Percentiles rank a stretch among this genome's conserved stretches.
Conservation (phyloP, 2,329 filamentous ascomycete genomes). For the Talaromyces amestolkiae region DNA sequence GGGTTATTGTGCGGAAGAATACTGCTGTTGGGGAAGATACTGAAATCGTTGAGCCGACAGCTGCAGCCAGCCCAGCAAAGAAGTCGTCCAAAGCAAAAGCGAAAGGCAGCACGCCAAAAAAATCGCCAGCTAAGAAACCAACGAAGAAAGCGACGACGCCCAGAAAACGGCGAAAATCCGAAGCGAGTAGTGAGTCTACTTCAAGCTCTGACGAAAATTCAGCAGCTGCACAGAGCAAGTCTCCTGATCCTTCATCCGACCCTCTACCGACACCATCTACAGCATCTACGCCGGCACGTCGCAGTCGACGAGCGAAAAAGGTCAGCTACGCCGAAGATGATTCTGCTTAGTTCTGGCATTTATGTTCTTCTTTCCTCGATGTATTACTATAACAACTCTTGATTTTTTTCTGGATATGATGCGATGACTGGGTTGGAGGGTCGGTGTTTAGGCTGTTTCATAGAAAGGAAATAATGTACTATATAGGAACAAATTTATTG, state of each 20-base stretch:
- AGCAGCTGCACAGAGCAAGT: background rate
- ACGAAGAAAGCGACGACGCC: constrained; percentile 23
- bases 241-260: background rate
- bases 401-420: background rate
- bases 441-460: background rate
- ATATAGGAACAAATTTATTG: background rate
- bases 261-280: background rate
- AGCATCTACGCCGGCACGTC: constrained; percentile 15
- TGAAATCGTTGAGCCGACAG: constrained; percentile 16
- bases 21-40: constrained; percentile 17
- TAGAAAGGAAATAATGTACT: background rate
- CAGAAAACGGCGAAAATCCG: constrained; percentile 34
- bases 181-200: constrained; percentile 23
- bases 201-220: constrained; percentile 26
- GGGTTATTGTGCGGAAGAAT: constrained; percentile 13
- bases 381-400: background rate
- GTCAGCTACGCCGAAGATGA: constrained; percentile 38
- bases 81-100: background rate
- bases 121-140: background rate
- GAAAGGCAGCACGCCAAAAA: background rate
- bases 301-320: constrained; percentile 34
- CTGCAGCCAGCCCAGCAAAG: constrained; percentile 3
- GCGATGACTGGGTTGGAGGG: background rate
- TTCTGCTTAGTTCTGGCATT: constrained; percentile 18
- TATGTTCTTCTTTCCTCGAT: background rate